A percentile compares a stretch with the other conserved stretches of the same genome.
phyloP scores from a whole-genome alignment of 140 eudicot genomes.

The Flaveria floridana region DNA sequence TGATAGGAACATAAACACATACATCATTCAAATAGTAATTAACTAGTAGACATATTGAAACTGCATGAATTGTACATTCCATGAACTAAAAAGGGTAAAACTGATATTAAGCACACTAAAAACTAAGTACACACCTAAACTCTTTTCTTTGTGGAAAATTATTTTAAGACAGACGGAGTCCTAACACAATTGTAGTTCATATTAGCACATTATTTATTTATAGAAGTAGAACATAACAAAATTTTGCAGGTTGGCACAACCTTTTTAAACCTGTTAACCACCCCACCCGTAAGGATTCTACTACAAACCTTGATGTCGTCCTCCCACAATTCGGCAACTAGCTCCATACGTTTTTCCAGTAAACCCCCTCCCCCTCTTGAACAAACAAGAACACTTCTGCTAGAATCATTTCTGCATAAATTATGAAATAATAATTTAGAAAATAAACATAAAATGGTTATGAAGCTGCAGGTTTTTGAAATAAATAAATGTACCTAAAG shows the following conservation, averaged over 20 bases:
- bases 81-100: background rate
- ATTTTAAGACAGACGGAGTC: background rate
- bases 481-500: conserved; percentile 45
- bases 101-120: background rate
- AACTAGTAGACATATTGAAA: background rate
- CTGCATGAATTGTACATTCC: conserved; percentile 1
- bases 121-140: background rate
- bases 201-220: background rate
- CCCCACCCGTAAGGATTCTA: background rate
- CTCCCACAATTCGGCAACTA: conserved; percentile 78
- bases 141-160: background rate
- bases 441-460: background rate
- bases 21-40: background rate
- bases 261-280: background rate
- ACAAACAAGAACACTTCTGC: conserved; percentile 72
- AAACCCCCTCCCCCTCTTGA: conserved; percentile 99
- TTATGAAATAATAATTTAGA: background rate
- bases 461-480: background rate
- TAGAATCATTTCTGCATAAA: conserved; percentile 51
- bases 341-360: conserved; percentile 85
- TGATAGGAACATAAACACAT: conserved; percentile 33
- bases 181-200: background rate
- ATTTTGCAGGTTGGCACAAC: background rate
- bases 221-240: background rate
- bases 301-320: conserved; percentile 63